Percentiles rank a stretch among this genome's conserved stretches.
phyloP scores from a whole-genome alignment of 306 rosid genomes.

The Macrotyloma uniflorum region DNA sequence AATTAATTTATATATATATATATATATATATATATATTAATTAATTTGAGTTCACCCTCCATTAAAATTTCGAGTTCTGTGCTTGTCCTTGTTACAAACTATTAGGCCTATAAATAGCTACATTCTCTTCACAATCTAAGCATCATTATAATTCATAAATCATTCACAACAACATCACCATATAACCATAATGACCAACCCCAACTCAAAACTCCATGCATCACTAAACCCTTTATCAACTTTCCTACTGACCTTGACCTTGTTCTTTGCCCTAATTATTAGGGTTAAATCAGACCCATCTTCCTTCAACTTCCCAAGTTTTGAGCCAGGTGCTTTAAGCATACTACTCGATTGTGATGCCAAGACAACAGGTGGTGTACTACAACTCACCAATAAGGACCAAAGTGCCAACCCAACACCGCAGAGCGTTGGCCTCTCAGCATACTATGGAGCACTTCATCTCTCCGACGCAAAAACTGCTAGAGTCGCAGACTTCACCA shows the following conservation, averaged over 20 bases:
- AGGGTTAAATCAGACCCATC: conserved; percentile 27
- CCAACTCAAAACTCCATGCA: background rate
- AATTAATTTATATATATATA: too few relatives aligned
- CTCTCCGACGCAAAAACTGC: conserved; percentile 17
- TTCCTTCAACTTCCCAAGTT: conserved; percentile 18
- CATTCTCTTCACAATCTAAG: background rate
- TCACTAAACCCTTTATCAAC: background rate
- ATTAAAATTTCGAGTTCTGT: too few relatives aligned
- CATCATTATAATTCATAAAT: conserved; percentile 22
- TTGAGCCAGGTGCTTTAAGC: background rate
- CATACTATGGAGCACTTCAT: background rate
- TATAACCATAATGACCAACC: conserved; percentile 32
- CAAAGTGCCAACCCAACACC: background rate
- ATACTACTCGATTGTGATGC: background rate
- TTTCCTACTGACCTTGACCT: background rate
- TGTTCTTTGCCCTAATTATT: background rate
- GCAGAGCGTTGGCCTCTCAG: conserved; percentile 34
- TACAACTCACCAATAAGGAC: conserved; percentile 32
- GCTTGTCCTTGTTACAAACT: too few relatives aligned
- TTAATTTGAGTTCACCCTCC: too few relatives aligned
- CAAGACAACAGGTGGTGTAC: background rate
- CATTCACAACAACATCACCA: conserved; percentile 4
- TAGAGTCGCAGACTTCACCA: conserved; percentile 16
- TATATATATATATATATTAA: too few relatives aligned
- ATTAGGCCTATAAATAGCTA: conserved; percentile 14